Evolutionary conservation across 2,329 filamentous ascomycete species (phyloP).

Genomic region (Neonectria magnoliae): DNA sequence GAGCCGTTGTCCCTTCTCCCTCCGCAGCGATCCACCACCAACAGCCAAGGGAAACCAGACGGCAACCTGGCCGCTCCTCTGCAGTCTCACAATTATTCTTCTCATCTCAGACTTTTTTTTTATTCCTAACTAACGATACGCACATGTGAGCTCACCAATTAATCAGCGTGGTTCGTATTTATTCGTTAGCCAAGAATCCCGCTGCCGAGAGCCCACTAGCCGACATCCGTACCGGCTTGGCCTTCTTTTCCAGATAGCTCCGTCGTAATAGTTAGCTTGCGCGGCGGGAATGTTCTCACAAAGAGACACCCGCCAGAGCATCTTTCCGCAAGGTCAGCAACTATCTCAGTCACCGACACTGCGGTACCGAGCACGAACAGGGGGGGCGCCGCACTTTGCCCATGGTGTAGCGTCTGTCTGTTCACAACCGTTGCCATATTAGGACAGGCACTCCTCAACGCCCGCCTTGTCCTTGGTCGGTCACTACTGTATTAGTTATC

Average conservation of each 20-base stretch:
- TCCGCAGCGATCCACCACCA: slow-evolving; percentile 20
- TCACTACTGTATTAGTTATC: no score
- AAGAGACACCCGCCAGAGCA: not conserved
- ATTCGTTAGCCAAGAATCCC: not conserved
- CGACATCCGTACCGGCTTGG: slow-evolving; percentile 9
- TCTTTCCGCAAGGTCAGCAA: not conserved
- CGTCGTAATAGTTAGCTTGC: not conserved
- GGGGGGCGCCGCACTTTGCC: not conserved
- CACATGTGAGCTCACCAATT: not conserved
- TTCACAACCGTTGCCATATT: no score
- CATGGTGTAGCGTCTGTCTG: not conserved
- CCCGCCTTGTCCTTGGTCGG: not conserved
- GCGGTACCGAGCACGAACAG: slow-evolving; percentile 12
- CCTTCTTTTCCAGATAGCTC: not conserved
- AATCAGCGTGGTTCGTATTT: no score
- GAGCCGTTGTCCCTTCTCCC: slow-evolving; percentile 18
- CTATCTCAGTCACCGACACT: slow-evolving; percentile 4
- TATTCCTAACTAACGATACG: no score
- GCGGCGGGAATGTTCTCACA: not conserved
- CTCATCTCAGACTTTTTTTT: no score
- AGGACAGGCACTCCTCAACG: not conserved
- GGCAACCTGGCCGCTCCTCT: not conserved
- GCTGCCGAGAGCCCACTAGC: not conserved
- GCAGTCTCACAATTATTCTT: no score
- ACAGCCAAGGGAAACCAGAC: slow-evolving; percentile 17